Evolutionary conservation across 768 basidiomycete species (phyloP).

Genomic region (Cystobasidium tubakii): DNA sequence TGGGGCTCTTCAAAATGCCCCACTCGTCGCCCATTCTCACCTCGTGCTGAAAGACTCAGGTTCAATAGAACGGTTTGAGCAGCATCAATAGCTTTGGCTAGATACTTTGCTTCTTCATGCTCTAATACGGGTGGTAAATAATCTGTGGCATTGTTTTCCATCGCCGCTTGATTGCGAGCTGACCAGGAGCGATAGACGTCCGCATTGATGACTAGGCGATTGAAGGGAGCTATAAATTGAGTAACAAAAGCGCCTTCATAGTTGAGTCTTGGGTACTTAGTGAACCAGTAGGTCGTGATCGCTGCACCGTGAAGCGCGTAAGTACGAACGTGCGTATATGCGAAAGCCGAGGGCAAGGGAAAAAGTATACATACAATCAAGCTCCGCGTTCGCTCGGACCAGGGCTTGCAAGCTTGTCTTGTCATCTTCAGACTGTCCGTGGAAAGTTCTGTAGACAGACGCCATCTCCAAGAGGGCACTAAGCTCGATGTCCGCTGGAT

Average conservation of each 20-base stretch:
- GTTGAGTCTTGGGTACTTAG: conserved; percentile 14
- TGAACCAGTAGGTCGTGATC: conserved; percentile 29
- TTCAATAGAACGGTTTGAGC: conserved; percentile 22
- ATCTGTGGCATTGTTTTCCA: background rate
- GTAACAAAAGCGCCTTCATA: conserved; percentile 34
- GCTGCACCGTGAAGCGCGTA: background rate
- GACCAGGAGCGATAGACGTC: conserved; percentile 35
- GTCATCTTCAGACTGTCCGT: conserved; percentile 26
- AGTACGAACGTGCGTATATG: background rate
- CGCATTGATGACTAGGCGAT: conserved; percentile 32
- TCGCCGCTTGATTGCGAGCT: conserved; percentile 5
- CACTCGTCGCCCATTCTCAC: conserved; percentile 14
- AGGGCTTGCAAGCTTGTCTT: conserved; percentile 13
- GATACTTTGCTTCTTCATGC: conserved; percentile 30
- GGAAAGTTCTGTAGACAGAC: conserved; percentile 33
- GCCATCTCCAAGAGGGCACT: conserved; percentile 17
- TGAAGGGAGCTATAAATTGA: conserved; percentile 30
- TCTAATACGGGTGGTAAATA: conserved; percentile 2
- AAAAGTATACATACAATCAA: conserved; percentile 13
- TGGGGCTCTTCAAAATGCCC: conserved; percentile 28
- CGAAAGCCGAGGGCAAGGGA: background rate
- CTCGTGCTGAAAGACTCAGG: conserved; percentile 14
- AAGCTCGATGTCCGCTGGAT: conserved; percentile 23
- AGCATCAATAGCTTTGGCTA: conserved; percentile 24
- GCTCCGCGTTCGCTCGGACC: conserved; percentile 12